Evolutionary conservation across 306 rosid species (phyloP).

Genomic region (Prinsepia uniflora): DNA sequence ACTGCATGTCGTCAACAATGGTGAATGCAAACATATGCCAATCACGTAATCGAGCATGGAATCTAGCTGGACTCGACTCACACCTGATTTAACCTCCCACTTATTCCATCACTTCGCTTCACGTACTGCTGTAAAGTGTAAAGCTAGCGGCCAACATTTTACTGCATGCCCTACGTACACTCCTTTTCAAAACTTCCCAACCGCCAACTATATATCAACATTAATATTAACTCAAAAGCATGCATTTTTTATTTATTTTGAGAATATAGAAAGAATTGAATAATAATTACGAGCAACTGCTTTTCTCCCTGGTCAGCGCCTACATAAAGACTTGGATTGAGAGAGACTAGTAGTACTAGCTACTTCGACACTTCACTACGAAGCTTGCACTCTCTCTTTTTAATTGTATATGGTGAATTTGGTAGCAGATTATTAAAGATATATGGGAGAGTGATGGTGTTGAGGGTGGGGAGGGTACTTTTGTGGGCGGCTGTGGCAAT

Average conservation of each 20-base stretch:
- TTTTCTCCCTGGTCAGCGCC: background rate
- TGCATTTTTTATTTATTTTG: no score
- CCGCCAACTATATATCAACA: constrained; percentile 14
- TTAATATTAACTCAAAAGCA: no score
- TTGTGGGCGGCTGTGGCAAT: constrained; percentile 33
- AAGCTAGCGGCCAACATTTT: no score
- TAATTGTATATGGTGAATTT: background rate
- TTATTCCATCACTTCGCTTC: no score
- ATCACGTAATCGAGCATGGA: constrained; percentile 21
- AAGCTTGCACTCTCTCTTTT: no score
- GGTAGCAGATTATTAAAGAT: background rate
- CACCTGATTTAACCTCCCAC: no score
- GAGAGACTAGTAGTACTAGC: no score
- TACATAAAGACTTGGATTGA: background rate
- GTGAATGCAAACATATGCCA: constrained; percentile 8
- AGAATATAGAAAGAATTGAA: no score
- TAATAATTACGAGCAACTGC: background rate
- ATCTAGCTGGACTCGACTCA: constrained; percentile 6
- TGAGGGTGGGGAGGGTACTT: constrained; percentile 4
- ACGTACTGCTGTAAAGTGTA: no score
- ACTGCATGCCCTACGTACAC: no score
- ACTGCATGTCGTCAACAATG: no score
- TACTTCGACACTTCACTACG: no score
- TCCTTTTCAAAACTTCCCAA: background rate
- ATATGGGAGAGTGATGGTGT: background rate